Evolutionary conservation across 2,329 filamentous ascomycete genomes (phyloP).

Genomic region (Capronia coronata): DNA sequence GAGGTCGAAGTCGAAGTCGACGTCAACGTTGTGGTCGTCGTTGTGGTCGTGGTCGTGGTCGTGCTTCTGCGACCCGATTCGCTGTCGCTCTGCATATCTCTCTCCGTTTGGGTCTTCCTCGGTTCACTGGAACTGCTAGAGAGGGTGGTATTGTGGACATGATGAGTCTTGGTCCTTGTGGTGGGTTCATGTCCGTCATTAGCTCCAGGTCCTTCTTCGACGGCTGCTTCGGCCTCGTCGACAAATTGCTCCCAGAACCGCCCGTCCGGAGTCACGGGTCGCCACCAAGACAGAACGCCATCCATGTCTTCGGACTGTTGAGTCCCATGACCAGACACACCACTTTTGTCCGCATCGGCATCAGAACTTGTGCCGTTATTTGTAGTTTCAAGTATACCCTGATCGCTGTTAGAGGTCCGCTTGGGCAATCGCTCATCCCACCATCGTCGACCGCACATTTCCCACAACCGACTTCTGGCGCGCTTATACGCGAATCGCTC

Average conservation of each 20-base stretch:
- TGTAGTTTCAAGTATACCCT: too few species aligned
- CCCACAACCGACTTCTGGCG: constrained; percentile 71
- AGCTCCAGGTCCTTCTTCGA: background rate
- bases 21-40: background rate
- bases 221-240: background rate
- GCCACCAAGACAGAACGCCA: constrained; percentile 58
- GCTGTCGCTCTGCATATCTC: background rate
- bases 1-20: background rate
- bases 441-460: constrained; percentile 69
- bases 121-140: too few species aligned
- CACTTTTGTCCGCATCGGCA: background rate
- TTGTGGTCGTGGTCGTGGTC: background rate
- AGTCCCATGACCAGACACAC: background rate
- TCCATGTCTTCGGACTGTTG: constrained; percentile 11
- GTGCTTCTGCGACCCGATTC: background rate
- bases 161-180: too few species aligned
- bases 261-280: constrained; percentile 56
- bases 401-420: too few species aligned
- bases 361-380: too few species aligned
- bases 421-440: constrained; percentile 48
- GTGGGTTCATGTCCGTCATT: too few species aligned
- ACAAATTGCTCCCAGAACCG: constrained; percentile 57
- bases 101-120: too few species aligned
- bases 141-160: too few species aligned
- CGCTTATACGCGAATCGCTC: constrained; percentile 76